A percentile compares a stretch with the other conserved stretches of the same genome.
phyloP scores from a whole-genome alignment of 495 filamentous ascomycete genomes.

The Xylaria grammica region DNA sequence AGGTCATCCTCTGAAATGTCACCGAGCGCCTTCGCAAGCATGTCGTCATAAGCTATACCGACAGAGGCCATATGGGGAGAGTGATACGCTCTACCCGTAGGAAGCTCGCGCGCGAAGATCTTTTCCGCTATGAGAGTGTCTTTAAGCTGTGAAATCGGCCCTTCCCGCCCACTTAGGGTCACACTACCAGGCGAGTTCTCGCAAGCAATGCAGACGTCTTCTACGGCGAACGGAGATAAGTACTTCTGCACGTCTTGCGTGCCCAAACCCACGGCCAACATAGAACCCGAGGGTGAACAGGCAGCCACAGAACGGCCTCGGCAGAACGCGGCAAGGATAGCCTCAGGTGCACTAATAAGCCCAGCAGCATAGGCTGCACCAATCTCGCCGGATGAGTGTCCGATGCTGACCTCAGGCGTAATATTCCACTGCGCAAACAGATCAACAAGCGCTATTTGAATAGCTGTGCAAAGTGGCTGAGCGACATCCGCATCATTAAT shows the following conservation, averaged over 20 bases:
- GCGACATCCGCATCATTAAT: conserved; percentile 45
- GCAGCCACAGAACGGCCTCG: conserved; percentile 33
- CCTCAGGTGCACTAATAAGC: conserved; percentile 45
- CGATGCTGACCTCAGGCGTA: conserved; percentile 53
- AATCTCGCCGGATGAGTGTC: conserved; percentile 72
- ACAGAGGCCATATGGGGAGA: conserved; percentile 52
- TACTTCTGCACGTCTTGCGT: conserved; percentile 41
- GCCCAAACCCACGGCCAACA: conserved; percentile 38
- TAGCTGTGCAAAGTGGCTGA: conserved; percentile 52
- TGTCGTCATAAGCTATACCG: conserved; percentile 39
- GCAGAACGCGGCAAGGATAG: conserved; percentile 53
- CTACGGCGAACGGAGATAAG: conserved; percentile 22
- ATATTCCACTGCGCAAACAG: conserved; percentile 59
- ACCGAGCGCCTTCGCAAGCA: conserved; percentile 27
- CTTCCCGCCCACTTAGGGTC: conserved; percentile 50
- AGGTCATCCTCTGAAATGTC: conserved; percentile 26
- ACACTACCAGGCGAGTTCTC: conserved; percentile 49
- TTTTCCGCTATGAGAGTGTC: conserved; percentile 33
- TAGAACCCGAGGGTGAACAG: conserved; percentile 41
- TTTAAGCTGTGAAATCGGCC: conserved; percentile 38
- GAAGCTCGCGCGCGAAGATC: conserved; percentile 47
- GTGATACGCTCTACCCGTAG: conserved; percentile 57
- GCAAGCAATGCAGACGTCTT: conserved; percentile 46
- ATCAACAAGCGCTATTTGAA: conserved; percentile 60
- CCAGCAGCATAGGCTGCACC: conserved; percentile 56